phyloP scores from a whole-genome alignment of 352 stramenopile genomes.

The Pythium sp. region DNA sequence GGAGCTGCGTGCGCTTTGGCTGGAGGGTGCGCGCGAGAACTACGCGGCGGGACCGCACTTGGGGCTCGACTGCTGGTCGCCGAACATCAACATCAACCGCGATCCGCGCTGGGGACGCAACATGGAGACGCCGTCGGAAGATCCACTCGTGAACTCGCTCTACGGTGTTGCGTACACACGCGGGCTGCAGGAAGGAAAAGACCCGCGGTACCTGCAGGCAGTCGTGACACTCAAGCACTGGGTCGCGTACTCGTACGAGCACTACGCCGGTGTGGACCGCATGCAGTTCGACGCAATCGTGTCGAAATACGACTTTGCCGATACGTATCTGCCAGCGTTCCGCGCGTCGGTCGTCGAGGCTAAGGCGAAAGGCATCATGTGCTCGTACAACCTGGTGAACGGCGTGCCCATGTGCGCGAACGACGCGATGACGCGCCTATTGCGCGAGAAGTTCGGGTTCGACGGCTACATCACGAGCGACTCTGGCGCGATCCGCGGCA shows the following conservation, averaged over 20 bases:
- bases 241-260: conserved; percentile 88
- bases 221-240: conserved; percentile 95
- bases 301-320: conserved; percentile 86
- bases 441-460: conserved; percentile 83
- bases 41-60: conserved; percentile 57
- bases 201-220: conserved; percentile 66
- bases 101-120: conserved; percentile 93
- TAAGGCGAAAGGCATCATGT: conserved; percentile 91
- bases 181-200: conserved; percentile 81
- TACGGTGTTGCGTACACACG: conserved; percentile 90
- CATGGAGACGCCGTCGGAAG: conserved; percentile 93
- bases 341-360: conserved; percentile 76
- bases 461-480: conserved; percentile 96
- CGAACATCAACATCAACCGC: conserved; percentile 95
- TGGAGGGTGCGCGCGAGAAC: conserved; percentile 73
- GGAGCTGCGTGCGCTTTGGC: conserved; percentile 76
- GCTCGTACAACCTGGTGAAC: conserved; percentile 96
- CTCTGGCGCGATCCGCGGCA: conserved; percentile 88
- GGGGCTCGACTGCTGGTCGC: conserved; percentile 92
- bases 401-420: conserved; percentile 92
- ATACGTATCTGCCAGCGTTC: conserved; percentile 92
- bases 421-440: conserved; percentile 58
- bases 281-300: conserved; percentile 90
- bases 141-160: conserved; percentile 89
- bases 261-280: conserved; percentile 67